A percentile compares a stretch with the other conserved stretches of the same genome.
phyloP scores from a whole-genome alignment of 441 rosid genomes.

The Cnidoscolus chayamansa region DNA sequence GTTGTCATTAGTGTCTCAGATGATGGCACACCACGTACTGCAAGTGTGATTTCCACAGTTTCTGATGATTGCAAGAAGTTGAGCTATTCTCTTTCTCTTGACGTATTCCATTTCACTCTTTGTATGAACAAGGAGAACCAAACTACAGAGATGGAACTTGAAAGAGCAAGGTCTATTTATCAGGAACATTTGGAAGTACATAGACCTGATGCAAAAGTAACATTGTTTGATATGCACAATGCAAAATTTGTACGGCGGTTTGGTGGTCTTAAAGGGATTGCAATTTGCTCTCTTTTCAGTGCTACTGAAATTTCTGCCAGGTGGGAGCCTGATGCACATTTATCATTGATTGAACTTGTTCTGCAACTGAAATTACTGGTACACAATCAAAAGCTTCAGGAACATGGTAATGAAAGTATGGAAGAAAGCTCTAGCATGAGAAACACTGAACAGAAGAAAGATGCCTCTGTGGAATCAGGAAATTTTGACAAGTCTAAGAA shows the following conservation, averaged over 20 bases:
- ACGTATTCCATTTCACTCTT: conserved; percentile 64
- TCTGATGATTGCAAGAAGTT: conserved; percentile 59
- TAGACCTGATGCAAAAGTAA: conserved; percentile 55
- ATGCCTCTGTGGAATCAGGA: conserved; percentile 39
- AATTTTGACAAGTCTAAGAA: conserved; percentile 64
- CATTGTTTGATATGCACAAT: conserved; percentile 80
- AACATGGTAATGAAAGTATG: conserved; percentile 31
- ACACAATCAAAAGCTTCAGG: conserved; percentile 58
- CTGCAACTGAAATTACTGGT: conserved; percentile 63
- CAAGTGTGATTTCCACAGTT: conserved; percentile 56
- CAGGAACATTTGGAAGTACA: conserved; percentile 67
- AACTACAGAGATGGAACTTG: conserved; percentile 88
- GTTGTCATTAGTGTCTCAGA: conserved; percentile 59
- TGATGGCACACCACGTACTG: conserved; percentile 83
- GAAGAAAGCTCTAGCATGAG: conserved; percentile 44
- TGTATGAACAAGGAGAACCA: conserved; percentile 86
- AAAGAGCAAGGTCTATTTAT: conserved; percentile 83
- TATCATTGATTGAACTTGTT: conserved; percentile 75
- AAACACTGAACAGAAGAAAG: conserved; percentile 50
- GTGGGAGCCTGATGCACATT: conserved; percentile 96
- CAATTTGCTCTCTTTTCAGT: conserved; percentile 92
- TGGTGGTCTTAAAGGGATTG: conserved; percentile 87
- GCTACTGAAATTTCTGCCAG: conserved; percentile 81
- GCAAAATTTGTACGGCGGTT: conserved; percentile 87
- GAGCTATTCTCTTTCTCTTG: conserved; percentile 76